Conservation (phyloP, 2,329 filamentous ascomycete species). For the Tolypocladium ophioglossoides region DNA sequence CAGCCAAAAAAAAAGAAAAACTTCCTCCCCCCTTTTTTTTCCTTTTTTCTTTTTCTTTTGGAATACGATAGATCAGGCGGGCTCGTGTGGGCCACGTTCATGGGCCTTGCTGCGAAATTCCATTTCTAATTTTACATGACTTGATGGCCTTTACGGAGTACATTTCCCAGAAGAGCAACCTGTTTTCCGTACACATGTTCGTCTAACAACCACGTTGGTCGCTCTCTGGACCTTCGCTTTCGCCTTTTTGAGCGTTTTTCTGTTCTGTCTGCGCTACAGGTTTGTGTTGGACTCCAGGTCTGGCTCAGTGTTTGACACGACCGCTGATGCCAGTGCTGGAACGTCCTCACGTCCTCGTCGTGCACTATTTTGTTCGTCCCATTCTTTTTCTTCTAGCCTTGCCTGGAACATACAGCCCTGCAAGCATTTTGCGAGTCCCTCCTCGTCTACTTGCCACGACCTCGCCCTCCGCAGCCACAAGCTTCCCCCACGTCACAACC, state of each 20-base stretch:
- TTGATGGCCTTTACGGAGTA: background rate
- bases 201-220: background rate
- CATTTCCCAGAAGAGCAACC: background rate
- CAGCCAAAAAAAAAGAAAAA: too few species aligned
- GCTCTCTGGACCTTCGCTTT: background rate
- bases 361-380: too few species aligned
- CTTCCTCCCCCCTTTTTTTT: too few species aligned
- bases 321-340: background rate
- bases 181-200: background rate
- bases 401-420: too few species aligned
- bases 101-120: background rate
- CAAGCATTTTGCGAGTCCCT: too few species aligned
- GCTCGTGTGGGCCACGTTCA: too few species aligned
- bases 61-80: background rate
- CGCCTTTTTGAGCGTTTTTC: background rate
- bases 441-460: too few species aligned
- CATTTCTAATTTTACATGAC: background rate
- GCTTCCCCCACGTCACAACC: too few species aligned
- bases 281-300: background rate
- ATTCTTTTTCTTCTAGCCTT: too few species aligned
- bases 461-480: too few species aligned
- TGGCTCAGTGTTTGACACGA: background rate
- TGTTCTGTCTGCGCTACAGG: background rate
- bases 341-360: background rate
- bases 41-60: background rate